phyloP scores from a whole-genome alignment of 768 basidiomycete genomes.

The Roridomyces roridus region DNA sequence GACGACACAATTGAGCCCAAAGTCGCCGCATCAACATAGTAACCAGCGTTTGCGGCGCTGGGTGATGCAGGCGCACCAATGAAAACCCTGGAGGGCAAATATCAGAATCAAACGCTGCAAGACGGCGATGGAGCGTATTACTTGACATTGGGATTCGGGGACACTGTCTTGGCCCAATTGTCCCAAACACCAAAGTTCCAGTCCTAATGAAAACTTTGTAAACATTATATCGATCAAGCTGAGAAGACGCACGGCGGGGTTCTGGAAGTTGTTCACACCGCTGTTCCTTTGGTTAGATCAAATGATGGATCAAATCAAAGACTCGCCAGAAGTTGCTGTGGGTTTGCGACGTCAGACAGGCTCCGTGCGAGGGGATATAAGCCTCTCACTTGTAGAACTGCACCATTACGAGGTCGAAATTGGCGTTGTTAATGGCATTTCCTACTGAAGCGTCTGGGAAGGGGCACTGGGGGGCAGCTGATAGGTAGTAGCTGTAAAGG shows the following conservation, averaged over 20 bases:
- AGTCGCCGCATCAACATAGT: constrained; percentile 54
- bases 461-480: constrained; percentile 66
- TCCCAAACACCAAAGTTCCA: constrained; percentile 58
- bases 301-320: background rate
- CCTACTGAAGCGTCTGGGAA: constrained; percentile 72
- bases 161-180: constrained; percentile 64
- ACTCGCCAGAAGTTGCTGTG: constrained; percentile 64
- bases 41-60: constrained; percentile 49
- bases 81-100: constrained; percentile 50
- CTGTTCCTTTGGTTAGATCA: background rate
- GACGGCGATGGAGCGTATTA: constrained; percentile 53
- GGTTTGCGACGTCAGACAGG: constrained; percentile 5
- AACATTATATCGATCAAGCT: background rate
- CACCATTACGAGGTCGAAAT: constrained; percentile 75
- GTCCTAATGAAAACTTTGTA: constrained; percentile 37
- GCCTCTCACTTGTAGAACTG: constrained; percentile 59
- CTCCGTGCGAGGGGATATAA: background rate
- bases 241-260: background rate
- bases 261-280: background rate
- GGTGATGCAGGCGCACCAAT: constrained; percentile 58
- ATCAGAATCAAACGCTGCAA: background rate
- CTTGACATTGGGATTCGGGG: constrained; percentile 64
- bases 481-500: constrained; percentile 62
- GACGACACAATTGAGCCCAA: constrained; percentile 48
- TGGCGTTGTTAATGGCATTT: constrained; percentile 61